Conservation (phyloP, 1,284 basidiomycete species). For the Cutaneotrichosporon mucoides region DNA sequence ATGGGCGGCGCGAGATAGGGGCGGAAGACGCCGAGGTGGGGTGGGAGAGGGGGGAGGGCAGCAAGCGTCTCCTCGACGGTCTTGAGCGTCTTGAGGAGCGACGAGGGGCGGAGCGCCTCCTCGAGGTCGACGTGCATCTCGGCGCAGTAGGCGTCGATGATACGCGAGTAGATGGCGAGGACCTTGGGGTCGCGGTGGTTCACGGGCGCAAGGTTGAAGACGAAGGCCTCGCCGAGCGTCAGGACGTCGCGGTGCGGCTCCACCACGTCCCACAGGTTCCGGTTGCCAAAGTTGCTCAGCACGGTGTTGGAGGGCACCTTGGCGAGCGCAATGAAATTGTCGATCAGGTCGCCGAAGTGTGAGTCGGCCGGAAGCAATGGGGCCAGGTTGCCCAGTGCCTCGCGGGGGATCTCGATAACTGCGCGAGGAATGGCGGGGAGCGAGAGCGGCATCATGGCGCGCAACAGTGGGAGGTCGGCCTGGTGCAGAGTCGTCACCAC, state of each 20-base stretch:
- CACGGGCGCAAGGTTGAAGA: slow-evolving; percentile 53
- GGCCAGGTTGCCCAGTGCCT: slow-evolving; percentile 43
- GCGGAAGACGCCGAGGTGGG: slow-evolving; percentile 1
- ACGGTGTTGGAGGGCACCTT: slow-evolving; percentile 54
- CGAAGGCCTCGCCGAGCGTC: slow-evolving; percentile 55
- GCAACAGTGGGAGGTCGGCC: slow-evolving; percentile 64
- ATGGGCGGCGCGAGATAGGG: slow-evolving; percentile 26
- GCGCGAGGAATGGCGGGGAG: slow-evolving; percentile 52
- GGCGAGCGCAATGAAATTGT: slow-evolving; percentile 47
- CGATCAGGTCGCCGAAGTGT: slow-evolving; percentile 36
- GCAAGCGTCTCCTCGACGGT: slow-evolving; percentile 50
- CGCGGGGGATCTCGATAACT: slow-evolving; percentile 45
- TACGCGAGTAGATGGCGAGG: slow-evolving; percentile 42
- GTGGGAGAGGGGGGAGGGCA: slow-evolving; percentile 29
- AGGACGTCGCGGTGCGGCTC: slow-evolving; percentile 52
- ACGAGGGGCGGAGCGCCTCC: slow-evolving; percentile 41
- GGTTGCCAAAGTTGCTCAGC: slow-evolving; percentile 46
- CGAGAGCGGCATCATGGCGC: slow-evolving; percentile 50
- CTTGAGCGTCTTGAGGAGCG: slow-evolving; percentile 53
- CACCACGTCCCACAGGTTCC: slow-evolving; percentile 50
- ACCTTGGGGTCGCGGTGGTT: slow-evolving; percentile 51
- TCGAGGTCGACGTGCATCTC: slow-evolving; percentile 48
- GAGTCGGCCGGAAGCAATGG: slow-evolving; percentile 48
- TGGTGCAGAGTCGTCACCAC: slow-evolving; percentile 68
- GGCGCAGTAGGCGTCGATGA: slow-evolving; percentile 47